phyloP scores from a whole-genome alignment of 768 basidiomycete species.

The Termitomyces eurrhizus region DNA sequence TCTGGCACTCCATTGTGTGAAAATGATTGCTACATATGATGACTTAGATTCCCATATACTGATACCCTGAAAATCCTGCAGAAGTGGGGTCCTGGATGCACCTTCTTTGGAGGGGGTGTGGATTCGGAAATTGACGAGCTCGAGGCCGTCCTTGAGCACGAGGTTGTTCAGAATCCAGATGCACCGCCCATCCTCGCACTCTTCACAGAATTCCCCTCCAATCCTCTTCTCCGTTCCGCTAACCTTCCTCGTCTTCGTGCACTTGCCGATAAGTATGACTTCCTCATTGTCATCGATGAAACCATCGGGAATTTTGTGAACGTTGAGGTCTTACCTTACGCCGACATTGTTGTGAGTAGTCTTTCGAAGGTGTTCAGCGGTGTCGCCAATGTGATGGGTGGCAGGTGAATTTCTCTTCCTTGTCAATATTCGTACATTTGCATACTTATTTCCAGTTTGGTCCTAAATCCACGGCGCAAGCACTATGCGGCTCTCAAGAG shows the following conservation, averaged over 20 bases:
- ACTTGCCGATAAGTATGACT: conserved; percentile 85
- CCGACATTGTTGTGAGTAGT: conserved; percentile 89
- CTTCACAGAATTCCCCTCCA: conserved; percentile 94
- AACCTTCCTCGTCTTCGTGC: conserved; percentile 69
- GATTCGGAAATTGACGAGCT: conserved; percentile 74
- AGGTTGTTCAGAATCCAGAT: conserved; percentile 32
- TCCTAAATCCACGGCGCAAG: conserved; percentile 76
- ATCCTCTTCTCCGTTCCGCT: conserved; percentile 86
- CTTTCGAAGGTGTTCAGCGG: conserved; percentile 95
- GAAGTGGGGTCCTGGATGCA: conserved; percentile 94
- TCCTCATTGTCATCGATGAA: conserved; percentile 88
- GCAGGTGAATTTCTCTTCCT: conserved; percentile 56
- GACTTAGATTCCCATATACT: conserved; percentile 82
- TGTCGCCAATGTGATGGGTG: conserved; percentile 95
- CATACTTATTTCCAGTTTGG: conserved; percentile 51
- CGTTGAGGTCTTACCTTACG: conserved; percentile 81
- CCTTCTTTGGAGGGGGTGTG: conserved; percentile 82
- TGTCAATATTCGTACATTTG: background rate
- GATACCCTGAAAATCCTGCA: conserved; percentile 92
- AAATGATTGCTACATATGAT: background rate
- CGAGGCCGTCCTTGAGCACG: conserved; percentile 53
- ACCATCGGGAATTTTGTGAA: conserved; percentile 95
- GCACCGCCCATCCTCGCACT: conserved; percentile 70
- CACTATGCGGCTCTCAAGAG: conserved; percentile 67
- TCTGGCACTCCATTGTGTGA: background rate